Base-by-base conservation (phyloP, 768 basidiomycete genomes). In the Lactarius evosmus region DNA sequence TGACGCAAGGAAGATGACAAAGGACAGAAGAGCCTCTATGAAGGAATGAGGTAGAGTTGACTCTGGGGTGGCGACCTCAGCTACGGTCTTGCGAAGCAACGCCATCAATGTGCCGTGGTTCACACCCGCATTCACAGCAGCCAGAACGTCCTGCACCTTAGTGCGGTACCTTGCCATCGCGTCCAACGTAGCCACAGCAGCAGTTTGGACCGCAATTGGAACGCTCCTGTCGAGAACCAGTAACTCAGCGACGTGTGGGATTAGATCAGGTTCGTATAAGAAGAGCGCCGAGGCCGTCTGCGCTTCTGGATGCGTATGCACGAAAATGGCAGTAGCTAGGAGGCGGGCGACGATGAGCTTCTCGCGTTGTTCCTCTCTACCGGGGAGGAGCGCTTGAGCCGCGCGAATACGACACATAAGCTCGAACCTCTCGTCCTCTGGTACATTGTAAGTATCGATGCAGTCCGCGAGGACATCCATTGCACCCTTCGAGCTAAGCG, bases 71-170 rank as follows among this genome's bases (percentile, higher is more conserved):
- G 83, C 80, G 25, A 94, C 84, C 64, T 93, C 89, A 19, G 80
- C 73, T 19, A 93, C 87, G 27, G 91, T 90, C 75, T 86, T 88
- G 65, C 95, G 85, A 60, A 98, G 81, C 38, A 95, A 79, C 32
- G 89, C 88, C 88, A 98, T 93, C 29, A 99, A 75, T 44, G 94
- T 88, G 14, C 97, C 97, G 71, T 98, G 97, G 70, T 94, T 97
- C 60, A 98, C 93, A 50, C 93, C 93, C 29, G 93, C 95, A 72
- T 97, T 97, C 40, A 98, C 84, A 1, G 95, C 88, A 5, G 88
- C 87, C 52, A 97, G 75, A 41, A 96, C 93, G 72, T 98, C 97
- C 69, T 87, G 85, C 38, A 91, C 82, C 72, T 89, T 93, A 64
- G 78, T 80, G 65, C 93, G 85, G 73, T 96, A 95, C 66, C 93